Evolutionary conservation across 768 basidiomycete species (phyloP).

Genomic region (Russula compacta): DNA sequence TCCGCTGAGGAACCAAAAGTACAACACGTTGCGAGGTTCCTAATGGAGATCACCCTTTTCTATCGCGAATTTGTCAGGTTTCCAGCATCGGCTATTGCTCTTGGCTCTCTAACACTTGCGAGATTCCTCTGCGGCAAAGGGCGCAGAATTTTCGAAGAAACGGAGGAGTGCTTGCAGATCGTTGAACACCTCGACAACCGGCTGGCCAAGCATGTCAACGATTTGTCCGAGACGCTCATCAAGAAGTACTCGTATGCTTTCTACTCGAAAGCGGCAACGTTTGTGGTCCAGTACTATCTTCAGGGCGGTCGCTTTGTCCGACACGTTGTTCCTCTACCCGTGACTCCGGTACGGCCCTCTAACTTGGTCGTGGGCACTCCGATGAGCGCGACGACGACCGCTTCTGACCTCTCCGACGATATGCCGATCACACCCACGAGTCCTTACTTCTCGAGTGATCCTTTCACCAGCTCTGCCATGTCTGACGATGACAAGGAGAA

Average conservation of each 20-base stretch:
- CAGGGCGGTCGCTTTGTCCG: slow-evolving; percentile 69
- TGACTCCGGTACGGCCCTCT: slow-evolving; percentile 49
- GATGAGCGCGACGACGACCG: slow-evolving; percentile 61
- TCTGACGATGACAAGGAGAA: slow-evolving; percentile 80
- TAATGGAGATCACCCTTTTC: slow-evolving; percentile 99
- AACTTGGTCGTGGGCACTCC: slow-evolving; percentile 59
- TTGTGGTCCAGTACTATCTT: slow-evolving; percentile 90
- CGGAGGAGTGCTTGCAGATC: slow-evolving; percentile 73
- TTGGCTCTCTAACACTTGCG: slow-evolving; percentile 83
- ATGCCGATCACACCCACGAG: slow-evolving; percentile 78
- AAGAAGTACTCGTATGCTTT: slow-evolving; percentile 98
- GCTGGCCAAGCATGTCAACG: slow-evolving; percentile 81
- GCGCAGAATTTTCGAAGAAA: slow-evolving; percentile 75
- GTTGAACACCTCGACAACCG: slow-evolving; percentile 80
- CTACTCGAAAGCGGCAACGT: slow-evolving; percentile 91
- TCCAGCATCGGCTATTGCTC: slow-evolving; percentile 77
- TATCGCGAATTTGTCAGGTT: slow-evolving; percentile 90
- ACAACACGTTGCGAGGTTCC: slow-evolving; percentile 91
- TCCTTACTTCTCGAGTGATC: slow-evolving; percentile 44
- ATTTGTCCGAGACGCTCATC: slow-evolving; percentile 90
- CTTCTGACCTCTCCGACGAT: slow-evolving; percentile 73
- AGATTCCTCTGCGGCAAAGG: slow-evolving; percentile 79
- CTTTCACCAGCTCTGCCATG: slow-evolving; percentile 50
- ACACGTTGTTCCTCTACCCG: slow-evolving; percentile 45
- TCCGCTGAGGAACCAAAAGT: slow-evolving; percentile 79